Conservation (phyloP, 108 stramenopile species). For the Bacterosira constricta region DNA sequence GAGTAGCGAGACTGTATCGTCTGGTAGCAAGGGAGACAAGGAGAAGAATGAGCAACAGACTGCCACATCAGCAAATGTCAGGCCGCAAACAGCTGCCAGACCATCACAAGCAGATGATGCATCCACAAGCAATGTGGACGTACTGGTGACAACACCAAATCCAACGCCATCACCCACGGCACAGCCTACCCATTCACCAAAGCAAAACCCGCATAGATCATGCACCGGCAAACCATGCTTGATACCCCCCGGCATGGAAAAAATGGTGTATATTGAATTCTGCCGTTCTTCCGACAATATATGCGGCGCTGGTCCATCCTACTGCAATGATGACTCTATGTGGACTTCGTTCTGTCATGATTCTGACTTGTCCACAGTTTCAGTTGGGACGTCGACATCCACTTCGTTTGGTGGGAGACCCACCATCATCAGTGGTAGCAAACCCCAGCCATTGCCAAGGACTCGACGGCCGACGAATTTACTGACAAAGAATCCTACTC, state of each 20-base stretch:
- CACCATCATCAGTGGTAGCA: no score
- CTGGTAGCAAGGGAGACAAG: neutral
- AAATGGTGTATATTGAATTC: constrained; percentile 16
- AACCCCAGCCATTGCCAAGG: neutral
- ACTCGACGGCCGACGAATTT: neutral
- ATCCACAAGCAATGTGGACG: no score
- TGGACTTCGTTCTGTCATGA: constrained; percentile 37
- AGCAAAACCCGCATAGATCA: constrained; percentile 12
- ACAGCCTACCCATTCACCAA: constrained; percentile 3
- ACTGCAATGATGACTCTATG: constrained; percentile 35
- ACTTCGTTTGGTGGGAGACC: no score
- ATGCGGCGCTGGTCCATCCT: constrained; percentile 22
- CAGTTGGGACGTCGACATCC: no score
- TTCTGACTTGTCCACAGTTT: no score
- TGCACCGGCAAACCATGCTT: constrained; percentile 28
- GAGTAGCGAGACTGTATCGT: neutral
- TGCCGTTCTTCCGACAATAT: constrained; percentile 23
- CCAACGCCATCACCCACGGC: neutral
- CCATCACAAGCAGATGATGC: no score
- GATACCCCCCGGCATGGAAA: constrained; percentile 17
- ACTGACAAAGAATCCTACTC: neutral
- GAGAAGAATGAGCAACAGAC: neutral
- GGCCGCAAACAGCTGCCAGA: no score
- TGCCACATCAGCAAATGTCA: no score
- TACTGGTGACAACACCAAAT: no score